Conservation (phyloP, 495 filamentous ascomycete species). For the Daldinia concentrica region DNA sequence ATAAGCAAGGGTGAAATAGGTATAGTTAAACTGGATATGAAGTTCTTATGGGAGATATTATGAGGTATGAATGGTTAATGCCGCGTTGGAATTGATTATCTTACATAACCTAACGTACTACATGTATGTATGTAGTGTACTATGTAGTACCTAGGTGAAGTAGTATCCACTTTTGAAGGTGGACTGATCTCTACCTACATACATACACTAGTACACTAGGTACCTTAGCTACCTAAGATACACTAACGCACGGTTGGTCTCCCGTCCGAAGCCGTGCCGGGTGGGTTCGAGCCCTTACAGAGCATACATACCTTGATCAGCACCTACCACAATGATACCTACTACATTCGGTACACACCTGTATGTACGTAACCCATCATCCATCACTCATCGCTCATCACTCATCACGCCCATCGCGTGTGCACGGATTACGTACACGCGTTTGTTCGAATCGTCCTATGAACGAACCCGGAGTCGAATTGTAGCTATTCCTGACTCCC, state of each 20-base stretch:
- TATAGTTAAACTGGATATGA: neutral
- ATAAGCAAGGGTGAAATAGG: neutral
- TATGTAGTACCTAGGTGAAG: neutral
- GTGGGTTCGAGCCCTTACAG: constrained; percentile 6
- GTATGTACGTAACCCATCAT: neutral
- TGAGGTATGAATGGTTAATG: neutral
- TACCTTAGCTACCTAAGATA: neutral
- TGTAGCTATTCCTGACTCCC: constrained; percentile 2
- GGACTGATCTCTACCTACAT: neutral
- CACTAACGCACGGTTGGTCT: constrained; percentile 2
- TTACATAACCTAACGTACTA: too few species aligned
- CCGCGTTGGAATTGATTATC: neutral
- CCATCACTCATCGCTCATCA: neutral
- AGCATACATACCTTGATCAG: neutral
- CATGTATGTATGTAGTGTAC: too few species aligned
- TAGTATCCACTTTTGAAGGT: neutral
- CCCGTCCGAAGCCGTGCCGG: constrained; percentile 21
- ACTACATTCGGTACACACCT: neutral
- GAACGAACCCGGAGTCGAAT: neutral
- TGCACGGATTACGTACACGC: neutral
- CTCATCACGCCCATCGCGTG: neutral
- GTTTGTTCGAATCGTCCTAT: neutral
- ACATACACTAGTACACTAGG: too few species aligned
- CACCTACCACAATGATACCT: neutral
- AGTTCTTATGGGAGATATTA: neutral